Evolutionary conservation across 2,329 filamentous ascomycete genomes (phyloP).

Genomic region (Fusarium papillatum): DNA sequence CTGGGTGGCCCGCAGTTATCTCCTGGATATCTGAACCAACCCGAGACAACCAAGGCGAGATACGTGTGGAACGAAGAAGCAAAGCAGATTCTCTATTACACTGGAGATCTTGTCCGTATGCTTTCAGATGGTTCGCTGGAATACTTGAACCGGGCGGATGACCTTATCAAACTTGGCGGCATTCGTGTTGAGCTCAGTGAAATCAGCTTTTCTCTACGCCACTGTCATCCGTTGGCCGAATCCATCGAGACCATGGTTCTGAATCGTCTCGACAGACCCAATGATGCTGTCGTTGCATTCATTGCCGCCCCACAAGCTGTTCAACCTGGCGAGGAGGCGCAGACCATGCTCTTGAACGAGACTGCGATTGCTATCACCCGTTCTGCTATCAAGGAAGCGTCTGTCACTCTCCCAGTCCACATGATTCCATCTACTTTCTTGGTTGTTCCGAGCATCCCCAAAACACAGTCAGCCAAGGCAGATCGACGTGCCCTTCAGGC

Average conservation of each 20-base stretch:
- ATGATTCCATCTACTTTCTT: constrained; percentile 8
- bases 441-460: constrained; percentile 5
- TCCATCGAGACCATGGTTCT: constrained; percentile 13
- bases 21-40: constrained; percentile 32
- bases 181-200: constrained; percentile 44
- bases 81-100: constrained; percentile 47
- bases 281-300: constrained; percentile 5
- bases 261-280: constrained; percentile 4
- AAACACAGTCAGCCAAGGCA: constrained; percentile 14
- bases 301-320: constrained; percentile 2
- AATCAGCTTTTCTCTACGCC: constrained; percentile 38
- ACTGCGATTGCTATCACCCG: constrained; percentile 4
- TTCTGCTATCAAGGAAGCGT: constrained; percentile 6
- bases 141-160: constrained; percentile 38
- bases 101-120: constrained; percentile 48
- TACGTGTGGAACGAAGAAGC: constrained; percentile 24
- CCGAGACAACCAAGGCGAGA: constrained; percentile 36
- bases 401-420: neutral
- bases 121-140: constrained; percentile 39
- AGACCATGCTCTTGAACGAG: constrained; percentile 2
- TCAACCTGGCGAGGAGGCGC: neutral
- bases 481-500: constrained; percentile 12
- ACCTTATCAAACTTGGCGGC: constrained; percentile 41
- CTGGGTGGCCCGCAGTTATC: constrained; percentile 68
- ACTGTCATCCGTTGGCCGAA: constrained; percentile 7